A percentile compares a stretch with the other conserved stretches of the same genome.
Evolutionary conservation across 768 basidiomycete genomes (phyloP).

Genomic region (Leccinellum rugosiceps): DNA sequence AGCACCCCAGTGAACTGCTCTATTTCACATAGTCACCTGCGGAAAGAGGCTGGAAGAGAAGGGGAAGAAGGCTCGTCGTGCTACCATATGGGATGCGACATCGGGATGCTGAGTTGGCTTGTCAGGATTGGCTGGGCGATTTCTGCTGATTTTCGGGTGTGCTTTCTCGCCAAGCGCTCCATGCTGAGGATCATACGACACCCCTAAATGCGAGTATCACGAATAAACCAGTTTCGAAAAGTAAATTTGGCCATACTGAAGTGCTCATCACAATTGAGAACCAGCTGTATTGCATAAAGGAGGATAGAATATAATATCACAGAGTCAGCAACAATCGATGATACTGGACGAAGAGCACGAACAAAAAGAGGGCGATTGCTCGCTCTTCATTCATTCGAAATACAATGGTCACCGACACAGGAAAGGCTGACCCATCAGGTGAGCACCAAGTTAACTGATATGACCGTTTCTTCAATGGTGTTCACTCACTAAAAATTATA

Average conservation of each 20-base stretch:
- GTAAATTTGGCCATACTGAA: conserved; percentile 4
- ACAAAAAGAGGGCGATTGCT: conserved; percentile 1
- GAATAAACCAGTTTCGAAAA: not conserved
- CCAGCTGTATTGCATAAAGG: conserved; percentile 10
- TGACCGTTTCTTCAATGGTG: not conserved
- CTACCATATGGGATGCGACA: not conserved
- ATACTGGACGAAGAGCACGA: not conserved
- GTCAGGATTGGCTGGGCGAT: conserved; percentile 1
- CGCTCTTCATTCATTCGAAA: not conserved
- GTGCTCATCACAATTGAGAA: conserved; percentile 6
- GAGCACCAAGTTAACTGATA: not conserved
- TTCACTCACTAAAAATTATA: conserved; percentile 6
- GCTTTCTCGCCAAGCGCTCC: conserved; percentile 14
- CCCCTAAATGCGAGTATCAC: conserved; percentile 12
- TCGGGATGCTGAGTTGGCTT: conserved; percentile 4
- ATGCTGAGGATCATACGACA: conserved; percentile 23
- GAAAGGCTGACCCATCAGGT: not conserved
- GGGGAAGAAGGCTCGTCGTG: not conserved
- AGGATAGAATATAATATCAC: not conserved
- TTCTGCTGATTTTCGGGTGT: not conserved
- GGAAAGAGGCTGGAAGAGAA: not conserved
- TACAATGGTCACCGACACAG: not conserved
- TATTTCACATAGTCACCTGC: not conserved
- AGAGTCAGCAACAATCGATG: not conserved
- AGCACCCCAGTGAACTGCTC: not conserved